A percentile compares a stretch with the other conserved stretches of the same genome.
Conservation (phyloP, 768 basidiomycete genomes). For the Suillus spraguei region DNA sequence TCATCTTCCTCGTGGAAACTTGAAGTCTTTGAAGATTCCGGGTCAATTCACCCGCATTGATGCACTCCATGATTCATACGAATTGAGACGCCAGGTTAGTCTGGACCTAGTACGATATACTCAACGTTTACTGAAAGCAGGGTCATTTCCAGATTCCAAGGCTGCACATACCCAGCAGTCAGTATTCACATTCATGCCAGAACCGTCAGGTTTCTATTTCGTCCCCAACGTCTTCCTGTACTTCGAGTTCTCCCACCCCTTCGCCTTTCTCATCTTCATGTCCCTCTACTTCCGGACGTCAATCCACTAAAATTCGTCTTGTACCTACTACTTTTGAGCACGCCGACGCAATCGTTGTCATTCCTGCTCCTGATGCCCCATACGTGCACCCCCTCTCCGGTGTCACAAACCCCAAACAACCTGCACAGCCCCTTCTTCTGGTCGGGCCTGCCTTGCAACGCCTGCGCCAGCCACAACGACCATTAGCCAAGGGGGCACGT, state of each 20-base stretch:
- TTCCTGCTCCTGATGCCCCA: slow-evolving; percentile 36
- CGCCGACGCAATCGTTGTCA: slow-evolving; percentile 54
- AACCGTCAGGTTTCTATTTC: slow-evolving; percentile 40
- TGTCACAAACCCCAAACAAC: slow-evolving; percentile 4
- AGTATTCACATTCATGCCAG: slow-evolving; percentile 16
- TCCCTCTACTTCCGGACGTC: slow-evolving; percentile 15
- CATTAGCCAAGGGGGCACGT: slow-evolving; percentile 47
- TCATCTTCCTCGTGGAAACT: slow-evolving; percentile 31
- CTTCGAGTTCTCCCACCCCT: slow-evolving; percentile 35
- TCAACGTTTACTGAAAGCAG: background rate
- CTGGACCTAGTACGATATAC: background rate
- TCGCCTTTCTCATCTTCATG: slow-evolving; percentile 24
- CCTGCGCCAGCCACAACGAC: slow-evolving; percentile 45
- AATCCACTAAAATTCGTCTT: slow-evolving; percentile 39
- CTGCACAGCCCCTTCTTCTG: slow-evolving; percentile 42
- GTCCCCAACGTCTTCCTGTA: slow-evolving; percentile 43
- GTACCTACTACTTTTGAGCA: slow-evolving; percentile 52
- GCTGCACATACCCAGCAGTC: slow-evolving; percentile 6
- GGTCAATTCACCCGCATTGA: slow-evolving; percentile 15
- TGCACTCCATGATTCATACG: slow-evolving; percentile 17
- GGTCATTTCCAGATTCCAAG: background rate
- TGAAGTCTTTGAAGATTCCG: too few species aligned
- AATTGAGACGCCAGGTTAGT: slow-evolving; percentile 18
- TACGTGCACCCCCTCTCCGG: slow-evolving; percentile 22
- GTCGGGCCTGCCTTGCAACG: slow-evolving; percentile 50